Evolutionary conservation across 2,329 filamentous ascomycete species (phyloP), one percentile per base, ranked within the genome.

Genomic region (Alternaria incomplexa): DNA sequence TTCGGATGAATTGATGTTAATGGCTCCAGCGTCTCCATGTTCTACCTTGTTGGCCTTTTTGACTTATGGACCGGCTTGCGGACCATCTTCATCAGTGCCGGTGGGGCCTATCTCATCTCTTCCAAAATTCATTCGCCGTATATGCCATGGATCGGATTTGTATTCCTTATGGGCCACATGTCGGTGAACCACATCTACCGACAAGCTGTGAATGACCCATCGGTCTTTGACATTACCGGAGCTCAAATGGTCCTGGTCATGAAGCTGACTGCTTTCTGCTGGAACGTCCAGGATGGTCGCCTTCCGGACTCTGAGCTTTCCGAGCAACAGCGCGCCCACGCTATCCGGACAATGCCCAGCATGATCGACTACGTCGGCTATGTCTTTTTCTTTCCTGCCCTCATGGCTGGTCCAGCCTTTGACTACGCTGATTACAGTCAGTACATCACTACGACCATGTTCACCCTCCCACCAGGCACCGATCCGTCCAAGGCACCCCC

Each of bases 231-330:
- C 78, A 94, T 99, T 70, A 97, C 95, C 61, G 81, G 91, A 44
- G 93, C 95, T 1, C 96, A 99, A 80, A 99, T 99, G 96, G 96
- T 99, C 32, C 83, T 98, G 71, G 90, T 98, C 66, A 99, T 99
- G 93, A 99, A 99, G 77, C 88, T 99, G 36, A 93, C 90, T 22
- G 92, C 95, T 6, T 99, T 99, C 77, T 97, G 93, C 83, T 99
- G 96, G 96, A 98, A 98, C 77, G 90, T 98, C 9, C 93, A 96
- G 73, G 96, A 99, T 79, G 96, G 96, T 20, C 89, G 90, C 62
- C 85, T 97, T 20, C 89, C 93, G 4, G 88, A 91, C 17, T 86
- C 90, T 46, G 88, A 94, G 61, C 87, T 99, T n/a, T 92, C 92
- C 1, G 92, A 96, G 53, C 88, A 91, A 48, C 96, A 99, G 79